Evolutionary conservation across 2,329 filamentous ascomycete genomes (phyloP).

Genomic region (Exophiala viscosa): DNA sequence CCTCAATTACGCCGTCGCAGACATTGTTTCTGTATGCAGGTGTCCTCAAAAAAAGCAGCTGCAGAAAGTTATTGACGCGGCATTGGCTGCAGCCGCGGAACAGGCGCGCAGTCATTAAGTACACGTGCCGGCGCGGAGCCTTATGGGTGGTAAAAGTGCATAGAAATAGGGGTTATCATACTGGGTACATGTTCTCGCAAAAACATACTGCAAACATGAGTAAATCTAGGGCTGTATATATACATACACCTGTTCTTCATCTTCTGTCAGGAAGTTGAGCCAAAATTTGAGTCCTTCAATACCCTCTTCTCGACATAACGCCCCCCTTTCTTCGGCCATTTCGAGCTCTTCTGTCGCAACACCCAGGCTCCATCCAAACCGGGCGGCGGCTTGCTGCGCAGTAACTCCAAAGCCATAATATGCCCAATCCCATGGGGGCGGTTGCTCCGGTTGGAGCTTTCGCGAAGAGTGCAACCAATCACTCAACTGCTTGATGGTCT

Average conservation of each 20-base stretch:
- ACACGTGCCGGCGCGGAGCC: slow-evolving; percentile 1
- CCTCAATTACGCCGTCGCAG: neutral
- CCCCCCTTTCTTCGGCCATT: slow-evolving; percentile 91
- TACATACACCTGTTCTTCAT: slow-evolving; percentile 11
- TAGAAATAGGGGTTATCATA: too few species aligned
- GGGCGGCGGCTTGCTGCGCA: slow-evolving; percentile 80
- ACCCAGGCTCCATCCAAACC: slow-evolving; percentile 95
- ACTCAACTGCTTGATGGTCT: slow-evolving; percentile 72
- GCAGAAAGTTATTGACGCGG: slow-evolving; percentile 4
- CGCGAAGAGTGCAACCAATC: slow-evolving; percentile 75
- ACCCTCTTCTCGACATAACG: slow-evolving; percentile 83
- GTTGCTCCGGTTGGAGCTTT: slow-evolving; percentile 49
- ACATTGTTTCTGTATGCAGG: neutral
- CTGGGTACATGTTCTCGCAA: too few species aligned
- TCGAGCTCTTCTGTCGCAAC: slow-evolving; percentile 93
- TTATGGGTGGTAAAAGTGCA: neutral
- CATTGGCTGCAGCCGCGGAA: neutral
- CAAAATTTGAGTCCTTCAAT: slow-evolving; percentile 90
- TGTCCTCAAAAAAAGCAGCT: slow-evolving; percentile 4
- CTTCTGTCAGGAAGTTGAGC: slow-evolving; percentile 62
- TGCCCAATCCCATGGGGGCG: slow-evolving; percentile 71
- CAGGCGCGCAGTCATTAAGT: too few species aligned
- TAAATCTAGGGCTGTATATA: neutral
- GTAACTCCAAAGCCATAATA: slow-evolving; percentile 80
- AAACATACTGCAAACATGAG: too few species aligned